phyloP scores from a whole-genome alignment of 2,329 filamentous ascomycete genomes.

The Fusarium siculi region DNA sequence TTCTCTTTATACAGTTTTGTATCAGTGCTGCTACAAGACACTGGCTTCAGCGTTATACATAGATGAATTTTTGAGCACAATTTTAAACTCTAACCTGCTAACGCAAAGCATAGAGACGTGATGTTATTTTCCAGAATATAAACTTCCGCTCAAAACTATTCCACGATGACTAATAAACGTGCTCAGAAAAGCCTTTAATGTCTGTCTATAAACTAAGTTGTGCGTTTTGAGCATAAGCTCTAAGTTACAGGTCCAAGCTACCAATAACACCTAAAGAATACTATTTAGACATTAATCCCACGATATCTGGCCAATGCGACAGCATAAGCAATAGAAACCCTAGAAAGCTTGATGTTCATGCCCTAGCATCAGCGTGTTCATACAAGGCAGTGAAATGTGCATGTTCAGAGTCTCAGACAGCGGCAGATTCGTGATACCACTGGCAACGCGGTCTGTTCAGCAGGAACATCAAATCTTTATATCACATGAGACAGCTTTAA shows the following conservation, averaged over 20 bases:
- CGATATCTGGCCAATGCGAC: rapidly evolving
- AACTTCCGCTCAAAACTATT: neutral
- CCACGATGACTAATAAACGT: neutral
- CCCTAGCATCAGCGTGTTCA: neutral
- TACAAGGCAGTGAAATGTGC: neutral
- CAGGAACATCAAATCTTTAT: rapidly evolving
- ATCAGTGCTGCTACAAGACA: neutral
- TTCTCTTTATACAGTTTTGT: rapidly evolving
- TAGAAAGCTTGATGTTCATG: neutral
- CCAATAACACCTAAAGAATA: neutral
- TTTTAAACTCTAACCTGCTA: rapidly evolving
- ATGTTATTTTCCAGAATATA: too few species aligned
- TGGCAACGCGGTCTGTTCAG: neutral
- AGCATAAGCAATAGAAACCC: neutral
- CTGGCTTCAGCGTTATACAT: rapidly evolving
- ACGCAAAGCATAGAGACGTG: rapidly evolving
- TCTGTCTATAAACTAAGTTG: neutral
- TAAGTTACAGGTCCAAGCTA: rapidly evolving
- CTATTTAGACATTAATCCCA: neutral
- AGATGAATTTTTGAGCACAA: rapidly evolving
- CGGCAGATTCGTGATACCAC: too few species aligned
- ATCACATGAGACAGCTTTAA: neutral
- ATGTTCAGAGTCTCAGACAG: neutral
- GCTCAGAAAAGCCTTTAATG: rapidly evolving
- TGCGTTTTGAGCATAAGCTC: neutral